Evolutionary conservation across 2,329 filamentous ascomycete species (phyloP), one percentile per base, ranked within the genome.

Genomic region (Alternaria arbusti): DNA sequence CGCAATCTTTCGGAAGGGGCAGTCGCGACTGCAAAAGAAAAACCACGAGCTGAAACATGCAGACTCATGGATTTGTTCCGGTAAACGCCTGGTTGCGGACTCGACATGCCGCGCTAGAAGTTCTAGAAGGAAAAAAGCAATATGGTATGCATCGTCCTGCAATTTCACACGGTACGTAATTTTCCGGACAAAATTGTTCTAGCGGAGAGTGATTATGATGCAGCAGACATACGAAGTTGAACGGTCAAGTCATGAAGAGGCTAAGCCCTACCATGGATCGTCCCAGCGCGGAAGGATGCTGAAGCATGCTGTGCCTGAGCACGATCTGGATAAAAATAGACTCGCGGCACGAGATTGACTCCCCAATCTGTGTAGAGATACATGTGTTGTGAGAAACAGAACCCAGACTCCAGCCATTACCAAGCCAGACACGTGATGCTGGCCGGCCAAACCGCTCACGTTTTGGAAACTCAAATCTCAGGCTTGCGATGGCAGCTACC

Each of bases 391-490:
- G 36, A 66, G 60, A 59, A 70, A 69, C 72, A 65, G 66, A 63
- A 59, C 63, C 65, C 61, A 72, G 65, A 68, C 69, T 61, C 59
- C 59, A 60, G 59, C 62, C 54, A 64, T 67, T 32, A 51, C 67
- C 59, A 70, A 67, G 66, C 69, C 66, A 69, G 70, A 69, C 63
- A 61, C 50, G 54, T 54, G 36, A 55, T 64, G 56, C 57, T 66
- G 30, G 57, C 60, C 65, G 69, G 65, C 71, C 65, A 79, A 77
- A 78, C 75, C 66, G 63, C 70, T 68, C 70, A 64, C 57, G 75
- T 79, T 79, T 78, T 74, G 74, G 52, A 56, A 67, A 67, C 60
- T 68, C 58, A 46, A 62, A 63, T 63, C 59, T 65, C 57, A 51
- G 59, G 50, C 32, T 63, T 47, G 50, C 49, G 49, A 62, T 47